Percentiles rank a stretch among this genome's conserved stretches.
These are phyloP conservation scores for Rhizomucor miehei DNA, from an alignment of 371 early-diverging fungal species.

Conservation along the genomic window DNA sequence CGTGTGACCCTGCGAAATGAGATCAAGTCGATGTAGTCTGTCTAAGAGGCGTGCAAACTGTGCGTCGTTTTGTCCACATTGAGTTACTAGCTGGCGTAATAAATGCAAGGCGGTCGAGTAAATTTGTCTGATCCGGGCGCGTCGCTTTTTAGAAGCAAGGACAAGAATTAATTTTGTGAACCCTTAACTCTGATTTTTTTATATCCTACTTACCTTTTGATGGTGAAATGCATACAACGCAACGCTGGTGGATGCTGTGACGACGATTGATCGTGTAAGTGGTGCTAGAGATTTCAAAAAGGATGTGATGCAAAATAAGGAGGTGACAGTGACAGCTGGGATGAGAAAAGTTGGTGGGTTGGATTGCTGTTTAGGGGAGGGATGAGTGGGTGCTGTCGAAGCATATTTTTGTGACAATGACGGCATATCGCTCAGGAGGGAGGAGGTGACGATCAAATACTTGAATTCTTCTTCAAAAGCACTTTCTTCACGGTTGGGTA, in stretches of 20 bases:
- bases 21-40: slow-evolving; percentile 14
- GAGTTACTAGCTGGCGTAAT: slow-evolving; percentile 25
- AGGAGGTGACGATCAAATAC: slow-evolving; percentile 53
- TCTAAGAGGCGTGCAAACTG: slow-evolving; percentile 12
- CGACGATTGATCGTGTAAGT: not conserved
- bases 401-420: slow-evolving; percentile 16
- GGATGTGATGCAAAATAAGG: slow-evolving; percentile 7
- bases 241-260: not conserved
- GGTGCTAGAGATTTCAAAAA: not conserved
- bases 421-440: slow-evolving; percentile 39
- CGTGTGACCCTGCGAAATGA: slow-evolving; percentile 20
- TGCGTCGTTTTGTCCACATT: slow-evolving; percentile 30
- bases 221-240: slow-evolving; percentile 10
- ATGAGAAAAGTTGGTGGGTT: not conserved
- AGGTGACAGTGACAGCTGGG: slow-evolving; percentile 6
- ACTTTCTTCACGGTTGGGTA: slow-evolving; percentile 45
- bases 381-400: not conserved
- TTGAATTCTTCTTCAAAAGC: slow-evolving; percentile 61
- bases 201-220: slow-evolving; percentile 4
- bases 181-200: not conserved
- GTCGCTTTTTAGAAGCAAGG: slow-evolving; percentile 21
- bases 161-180: not conserved
- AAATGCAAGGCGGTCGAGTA: slow-evolving; percentile 27
- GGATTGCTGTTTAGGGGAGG: slow-evolving; percentile 1
- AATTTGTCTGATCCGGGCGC: slow-evolving; percentile 28